Evolutionary conservation across 2,329 filamentous ascomycete species (phyloP).

Genomic region (Teratosphaeria epicoccoides): DNA sequence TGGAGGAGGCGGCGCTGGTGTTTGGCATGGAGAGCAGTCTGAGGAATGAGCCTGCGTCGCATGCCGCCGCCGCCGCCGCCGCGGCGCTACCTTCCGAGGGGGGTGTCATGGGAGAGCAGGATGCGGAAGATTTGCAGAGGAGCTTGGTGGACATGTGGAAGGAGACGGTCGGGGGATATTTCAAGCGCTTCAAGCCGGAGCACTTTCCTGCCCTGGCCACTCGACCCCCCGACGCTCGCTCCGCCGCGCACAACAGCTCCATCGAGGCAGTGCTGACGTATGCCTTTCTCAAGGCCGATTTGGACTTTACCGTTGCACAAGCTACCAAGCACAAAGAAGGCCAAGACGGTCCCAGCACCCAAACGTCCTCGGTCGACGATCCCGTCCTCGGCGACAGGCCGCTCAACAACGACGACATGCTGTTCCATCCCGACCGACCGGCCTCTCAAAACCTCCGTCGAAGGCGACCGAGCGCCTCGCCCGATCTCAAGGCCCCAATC

Average conservation of each 20-base stretch:
- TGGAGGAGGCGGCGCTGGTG: slow-evolving; percentile 66
- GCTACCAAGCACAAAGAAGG: slow-evolving; percentile 49
- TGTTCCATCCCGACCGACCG: slow-evolving; percentile 51
- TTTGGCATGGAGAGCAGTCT: slow-evolving; percentile 74
- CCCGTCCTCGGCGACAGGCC: slow-evolving; percentile 61
- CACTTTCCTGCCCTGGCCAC: slow-evolving; percentile 43
- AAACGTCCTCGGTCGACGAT: slow-evolving; percentile 44
- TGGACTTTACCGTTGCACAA: slow-evolving; percentile 88
- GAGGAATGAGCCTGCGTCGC: slow-evolving; percentile 31
- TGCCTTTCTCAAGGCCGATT: slow-evolving; percentile 84
- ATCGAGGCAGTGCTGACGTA: slow-evolving; percentile 77
- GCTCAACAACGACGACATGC: slow-evolving; percentile 73
- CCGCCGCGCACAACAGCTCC: slow-evolving; percentile 38
- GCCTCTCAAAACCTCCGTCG: slow-evolving; percentile 26
- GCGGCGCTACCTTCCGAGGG: slow-evolving; percentile 30
- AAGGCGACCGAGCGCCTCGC: slow-evolving; percentile 30
- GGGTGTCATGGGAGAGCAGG: slow-evolving; percentile 42
- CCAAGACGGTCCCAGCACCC: neutral
- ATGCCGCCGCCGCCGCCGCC: slow-evolving; percentile 20
- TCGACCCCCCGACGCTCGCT: slow-evolving; percentile 1
- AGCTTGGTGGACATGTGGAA: slow-evolving; percentile 68
- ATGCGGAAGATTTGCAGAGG: slow-evolving; percentile 58
- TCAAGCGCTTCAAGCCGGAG: slow-evolving; percentile 75
- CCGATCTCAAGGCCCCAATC: slow-evolving; percentile 49
- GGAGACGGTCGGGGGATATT: slow-evolving; percentile 83